Evolutionary conservation across 163 green algal species (phyloP), one percentile per base, ranked within the genome.

Genomic region (Scenedesmus sp.): DNA sequence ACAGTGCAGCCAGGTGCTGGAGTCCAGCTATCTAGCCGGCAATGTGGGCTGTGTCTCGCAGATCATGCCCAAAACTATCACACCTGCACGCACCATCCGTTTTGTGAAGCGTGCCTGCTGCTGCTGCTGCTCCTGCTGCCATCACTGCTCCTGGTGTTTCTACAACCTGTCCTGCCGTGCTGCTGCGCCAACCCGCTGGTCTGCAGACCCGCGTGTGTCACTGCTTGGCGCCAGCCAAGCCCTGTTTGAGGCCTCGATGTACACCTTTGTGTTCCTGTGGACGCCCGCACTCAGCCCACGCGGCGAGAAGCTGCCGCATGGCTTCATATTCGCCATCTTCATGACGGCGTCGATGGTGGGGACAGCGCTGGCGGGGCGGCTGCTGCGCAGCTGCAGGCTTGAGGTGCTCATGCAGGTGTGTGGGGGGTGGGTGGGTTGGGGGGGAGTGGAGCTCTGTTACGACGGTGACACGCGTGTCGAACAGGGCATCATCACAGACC

Each of bases 301-400:
- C 3, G 87, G 87, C 3, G 46, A 89, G 83, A 70, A 82, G 70
- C 73, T 92, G 80, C 98, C 97, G 1, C 98, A 99, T 91, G 98
- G 98, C 92, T 97, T 99, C 93, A 98, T 99, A 86, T 99, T 99
- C 91, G 96, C 98, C 26, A 98, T 95, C 93, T 99, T 99, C 94
- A 99, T 99, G 97, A 95, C 98, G 0, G 93, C 96, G n/a, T 98
- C 86, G 90, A 99, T 99, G 98, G 96, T 97, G 18, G 97, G 98
- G 49, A 96, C 92, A 3, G 96, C 96, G 37, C 90, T 99, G 1
- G 97, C 97, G 26, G 96, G 95, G 20, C 89, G 91, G 24, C 93
- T 99, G 40, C 94, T 99, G 89, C 42, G 35, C 3, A 82, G 7
- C 2, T 46, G 5, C 12, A 30, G n/a, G 26, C 35, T 92, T 44